Conservation (phyloP, 2,329 filamentous ascomycete genomes). For the Diaporthe sp. region DNA sequence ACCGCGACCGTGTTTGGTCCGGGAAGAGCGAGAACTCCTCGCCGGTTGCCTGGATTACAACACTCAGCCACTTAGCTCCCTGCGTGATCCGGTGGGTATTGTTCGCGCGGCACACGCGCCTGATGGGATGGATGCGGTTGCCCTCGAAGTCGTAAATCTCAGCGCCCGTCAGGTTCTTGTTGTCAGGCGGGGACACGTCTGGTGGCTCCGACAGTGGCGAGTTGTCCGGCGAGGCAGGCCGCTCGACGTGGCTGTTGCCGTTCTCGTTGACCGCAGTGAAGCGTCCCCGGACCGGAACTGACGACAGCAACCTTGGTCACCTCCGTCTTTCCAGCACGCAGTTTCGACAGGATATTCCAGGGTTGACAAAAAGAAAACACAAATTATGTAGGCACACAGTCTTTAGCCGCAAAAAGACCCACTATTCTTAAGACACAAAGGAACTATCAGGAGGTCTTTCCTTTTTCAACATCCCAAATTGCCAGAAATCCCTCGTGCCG, state of each 20-base stretch:
- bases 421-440: too few species aligned
- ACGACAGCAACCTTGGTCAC: too few species aligned
- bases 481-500: not conserved
- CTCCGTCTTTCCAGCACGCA: too few species aligned
- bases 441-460: too few species aligned
- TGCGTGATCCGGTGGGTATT: conserved; percentile 49
- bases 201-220: conserved; percentile 29
- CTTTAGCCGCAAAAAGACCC: too few species aligned
- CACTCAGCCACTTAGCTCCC: conserved; percentile 57
- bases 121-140: conserved; percentile 50
- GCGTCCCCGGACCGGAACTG: too few species aligned
- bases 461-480: too few species aligned
- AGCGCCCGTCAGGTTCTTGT: conserved; percentile 40
- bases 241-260: not conserved
- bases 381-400: too few species aligned
- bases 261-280: conserved; percentile 14
- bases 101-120: conserved; percentile 51
- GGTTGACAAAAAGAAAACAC: too few species aligned
- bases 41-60: conserved; percentile 62
- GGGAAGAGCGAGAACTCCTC: too few species aligned
- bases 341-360: too few species aligned
- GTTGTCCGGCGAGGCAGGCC: conserved; percentile 18
- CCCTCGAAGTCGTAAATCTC: conserved; percentile 51
- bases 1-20: too few species aligned
- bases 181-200: conserved; percentile 24